Base-by-base conservation (phyloP, 345 rosid species). In the Pugionium cornutum region DNA sequence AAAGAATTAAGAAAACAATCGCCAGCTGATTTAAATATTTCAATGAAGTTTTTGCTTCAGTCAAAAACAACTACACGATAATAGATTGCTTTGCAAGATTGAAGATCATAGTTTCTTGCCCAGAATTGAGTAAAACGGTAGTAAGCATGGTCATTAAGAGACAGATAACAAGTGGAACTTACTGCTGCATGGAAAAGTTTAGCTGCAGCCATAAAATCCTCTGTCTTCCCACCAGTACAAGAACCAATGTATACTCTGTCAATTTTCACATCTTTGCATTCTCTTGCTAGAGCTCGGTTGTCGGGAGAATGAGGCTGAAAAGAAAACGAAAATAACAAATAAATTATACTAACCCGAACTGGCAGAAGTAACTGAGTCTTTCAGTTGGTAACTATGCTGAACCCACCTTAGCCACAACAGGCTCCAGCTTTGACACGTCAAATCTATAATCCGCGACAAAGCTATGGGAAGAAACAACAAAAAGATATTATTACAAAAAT, bases 241-340 rank as follows among this genome's bases (percentile, higher is more conserved):
- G 97, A 94, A 72, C 99, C 99, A 18, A 94, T 94, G 67, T 90
- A 94, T 49, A 94, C 99, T 74, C 99, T 80, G 82, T 90, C 99
- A 53, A 94, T 87, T 80, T 94, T 94, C 76, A 94, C 96, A 79
- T 94, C 96, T 81, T 90, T 86, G 84, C 96, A 94, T 80, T 94
- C 97, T 79, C 97, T 90, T 70, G 97, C 99, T 76, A 88, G 76
- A 72, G 96, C 96, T 4, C 95, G 92, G 37, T 87, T 94, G 69
- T 94, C 99, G 68, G 99, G 99, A 62, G 99, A 94, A 82, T 90
- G 95, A 70, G 97, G 99, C 99, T 94, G 85, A 75, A 79, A 47
- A 45, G 26, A 35, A 32, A 27, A 33, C 2, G 36, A 65, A 35
- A 51, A 9, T 37, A 67, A 1, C 11, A 67, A 32, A 45, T 53